Evolutionary conservation across 2,329 filamentous ascomycete species (phyloP), one percentile per base, ranked within the genome.

Genomic region (Aspergillus sp.): DNA sequence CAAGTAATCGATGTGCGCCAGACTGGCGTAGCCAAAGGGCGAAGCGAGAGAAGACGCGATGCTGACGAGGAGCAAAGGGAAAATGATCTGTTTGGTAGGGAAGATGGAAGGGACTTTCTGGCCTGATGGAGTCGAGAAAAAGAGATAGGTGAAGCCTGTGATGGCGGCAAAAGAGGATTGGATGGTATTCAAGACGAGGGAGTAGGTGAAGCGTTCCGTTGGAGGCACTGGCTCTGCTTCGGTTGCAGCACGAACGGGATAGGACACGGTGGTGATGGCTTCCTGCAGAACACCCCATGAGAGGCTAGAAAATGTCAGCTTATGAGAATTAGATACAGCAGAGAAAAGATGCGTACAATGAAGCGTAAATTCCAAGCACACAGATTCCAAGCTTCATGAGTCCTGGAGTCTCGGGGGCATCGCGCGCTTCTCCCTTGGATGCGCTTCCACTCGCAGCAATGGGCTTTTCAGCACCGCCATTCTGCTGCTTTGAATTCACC

Each of bases 201-300:
- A 87, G 68, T 90, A 96, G 53, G 86, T 89, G 79, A 95, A 98
- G 57, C 88, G 82, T 65, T 94, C 84, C 35, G 62, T 65, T 31
- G 65, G 57, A 7, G 62, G 62, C 42, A 65, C 58, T 35, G 62
- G 62, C 27, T 68, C 61, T 35, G 49, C 53, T 41, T 52, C 67
- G 26, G 79, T 81, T 28, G 73, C 63, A 19, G 76, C 67, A 5
- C 66, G 61, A 9, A 83, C 71, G 46, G 86, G 86, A 69, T 97
- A 93, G 6, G 82, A 78, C 8, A 90, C 97, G 10, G 93, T 98
- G 27, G 93, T 97, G 60, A 98, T 88, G 59, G 93, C 90, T 70
- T 98, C 93, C 76, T 98, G 93, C 48, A 98, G 85, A 53, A 95
- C 84, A 26, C 88, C 93, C 93, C 93, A 98, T 30, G 90, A 94